These are phyloP conservation scores for Corynascus novoguineensis DNA, from an alignment of 495 filamentous ascomycete species.

Conservation along the genomic window DNA sequence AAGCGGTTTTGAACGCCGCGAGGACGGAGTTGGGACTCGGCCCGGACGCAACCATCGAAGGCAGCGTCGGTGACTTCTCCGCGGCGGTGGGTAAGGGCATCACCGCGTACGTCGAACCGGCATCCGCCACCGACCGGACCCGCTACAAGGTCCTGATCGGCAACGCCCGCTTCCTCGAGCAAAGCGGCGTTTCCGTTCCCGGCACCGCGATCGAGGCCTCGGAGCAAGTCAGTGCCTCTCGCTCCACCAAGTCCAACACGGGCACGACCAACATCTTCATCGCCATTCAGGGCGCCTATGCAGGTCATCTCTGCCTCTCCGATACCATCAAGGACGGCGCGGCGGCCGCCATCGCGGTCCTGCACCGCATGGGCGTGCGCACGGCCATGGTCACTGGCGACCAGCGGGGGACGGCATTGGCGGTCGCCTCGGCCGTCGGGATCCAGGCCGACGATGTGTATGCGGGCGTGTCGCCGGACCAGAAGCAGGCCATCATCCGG, in stretches of 20 bases:
- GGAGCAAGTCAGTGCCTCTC: constrained; percentile 48
- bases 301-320: constrained; percentile 74
- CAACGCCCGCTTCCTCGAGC: constrained; percentile 68
- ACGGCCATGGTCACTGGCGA: constrained; percentile 93
- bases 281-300: constrained; percentile 73
- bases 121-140: constrained; percentile 54
- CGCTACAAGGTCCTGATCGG: constrained; percentile 79
- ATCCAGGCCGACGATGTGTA: constrained; percentile 69
- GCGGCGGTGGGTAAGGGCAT: constrained; percentile 82
- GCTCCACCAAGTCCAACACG: constrained; percentile 35
- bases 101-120: constrained; percentile 72
- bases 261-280: constrained; percentile 89
- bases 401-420: constrained; percentile 70
- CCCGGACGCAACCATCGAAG: constrained; percentile 69
- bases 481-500: constrained; percentile 81
- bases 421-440: constrained; percentile 77
- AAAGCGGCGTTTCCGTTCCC: constrained; percentile 63
- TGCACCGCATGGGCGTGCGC: constrained; percentile 76
- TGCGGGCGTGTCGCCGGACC: constrained; percentile 76
- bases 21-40: constrained; percentile 67
- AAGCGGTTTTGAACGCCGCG: constrained; percentile 69
- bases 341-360: constrained; percentile 72
- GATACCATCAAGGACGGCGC: constrained; percentile 89
- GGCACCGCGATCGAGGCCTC: constrained; percentile 51
- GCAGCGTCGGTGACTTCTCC: constrained; percentile 77